Base-by-base conservation (phyloP, 768 basidiomycete genomes). In the Clavaria fumosa region DNA sequence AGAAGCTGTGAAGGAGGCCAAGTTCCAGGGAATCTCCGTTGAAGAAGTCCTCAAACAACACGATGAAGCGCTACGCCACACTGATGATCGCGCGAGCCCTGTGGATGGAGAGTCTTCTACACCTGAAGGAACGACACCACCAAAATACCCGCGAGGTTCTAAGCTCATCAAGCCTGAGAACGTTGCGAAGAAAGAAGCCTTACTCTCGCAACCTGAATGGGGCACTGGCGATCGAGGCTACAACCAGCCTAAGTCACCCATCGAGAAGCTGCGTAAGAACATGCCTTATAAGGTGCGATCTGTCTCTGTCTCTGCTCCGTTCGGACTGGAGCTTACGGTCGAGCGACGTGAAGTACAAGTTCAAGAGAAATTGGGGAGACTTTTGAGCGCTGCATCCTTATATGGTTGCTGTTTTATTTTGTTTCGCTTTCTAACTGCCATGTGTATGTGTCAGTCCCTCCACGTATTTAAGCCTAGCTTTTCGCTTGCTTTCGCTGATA, bases 281-380 rank as follows among this genome's bases (percentile, higher is more conserved):
- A 45, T 84, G 37, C 85, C 85, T 10, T 89, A 89, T 71, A 89
- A 89, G 79, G 84, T 88, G 63, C 49, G 47, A 48, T 33, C 36
- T 31, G 26, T 27, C 20, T 30, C 36, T 37, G 26, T 21, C 31
- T 15, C 17, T 18, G 5, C 44, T 32, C 23, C 19, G 32, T 12
- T 40, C 38, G 42, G 50, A 36, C 59, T 55, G 55, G 57, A 47
- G 48, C 67, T 82, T 48, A 78, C 56, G 21, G 32, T 46, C 74
- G 71, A 61, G 59, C 43, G 70, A 69, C 31, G 66, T 80, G 58
- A 73, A 88, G 84, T 88, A 86, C 57, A 89, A 88, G 59, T 86
- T 89, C 72, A 73, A 75, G 36, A 72, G 81, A 41, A 83, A 62
- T 47, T 89, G 84, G 83, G 82, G 81, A 30, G 84, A 89, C 55